phyloP scores from a whole-genome alignment of 2,329 filamentous ascomycete genomes.

The Colletotrichum sp. region DNA sequence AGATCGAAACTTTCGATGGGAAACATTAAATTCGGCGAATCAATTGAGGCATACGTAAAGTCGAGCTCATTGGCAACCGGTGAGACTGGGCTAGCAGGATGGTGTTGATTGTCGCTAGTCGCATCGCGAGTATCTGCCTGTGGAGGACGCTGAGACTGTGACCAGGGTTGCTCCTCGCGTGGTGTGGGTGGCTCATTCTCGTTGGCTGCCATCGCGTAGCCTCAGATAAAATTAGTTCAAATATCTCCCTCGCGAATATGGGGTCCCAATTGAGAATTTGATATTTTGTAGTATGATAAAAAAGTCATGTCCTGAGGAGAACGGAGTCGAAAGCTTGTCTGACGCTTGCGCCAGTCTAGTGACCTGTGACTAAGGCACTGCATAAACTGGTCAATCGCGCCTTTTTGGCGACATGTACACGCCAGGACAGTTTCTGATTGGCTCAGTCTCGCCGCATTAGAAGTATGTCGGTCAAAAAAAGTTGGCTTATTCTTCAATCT shows the following conservation, averaged over 20 bases:
- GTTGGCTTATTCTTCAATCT: neutral
- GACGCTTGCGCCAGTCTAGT: neutral
- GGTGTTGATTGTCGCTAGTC: neutral
- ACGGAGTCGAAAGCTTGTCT: neutral
- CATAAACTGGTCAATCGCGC: neutral
- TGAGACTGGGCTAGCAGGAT: neutral
- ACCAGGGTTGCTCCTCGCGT: neutral
- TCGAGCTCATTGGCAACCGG: neutral
- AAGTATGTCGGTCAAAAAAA: neutral
- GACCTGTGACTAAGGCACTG: neutral
- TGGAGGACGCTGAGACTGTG: neutral
- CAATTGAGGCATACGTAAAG: neutral
- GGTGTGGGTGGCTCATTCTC: neutral
- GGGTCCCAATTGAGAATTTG: neutral
- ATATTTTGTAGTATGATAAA: neutral
- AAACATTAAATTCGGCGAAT: neutral
- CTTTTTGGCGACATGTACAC: neutral
- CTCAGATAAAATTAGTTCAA: neutral
- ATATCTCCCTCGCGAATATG: neutral
- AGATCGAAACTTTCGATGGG: neutral
- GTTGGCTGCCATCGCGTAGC: neutral
- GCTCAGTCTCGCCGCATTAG: neutral
- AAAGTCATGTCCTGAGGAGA: neutral
- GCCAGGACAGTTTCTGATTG: neutral
- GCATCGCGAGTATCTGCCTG: neutral